Conservation (phyloP, 495 filamentous ascomycete species). For the Diplogelasinospora grovesii region DNA sequence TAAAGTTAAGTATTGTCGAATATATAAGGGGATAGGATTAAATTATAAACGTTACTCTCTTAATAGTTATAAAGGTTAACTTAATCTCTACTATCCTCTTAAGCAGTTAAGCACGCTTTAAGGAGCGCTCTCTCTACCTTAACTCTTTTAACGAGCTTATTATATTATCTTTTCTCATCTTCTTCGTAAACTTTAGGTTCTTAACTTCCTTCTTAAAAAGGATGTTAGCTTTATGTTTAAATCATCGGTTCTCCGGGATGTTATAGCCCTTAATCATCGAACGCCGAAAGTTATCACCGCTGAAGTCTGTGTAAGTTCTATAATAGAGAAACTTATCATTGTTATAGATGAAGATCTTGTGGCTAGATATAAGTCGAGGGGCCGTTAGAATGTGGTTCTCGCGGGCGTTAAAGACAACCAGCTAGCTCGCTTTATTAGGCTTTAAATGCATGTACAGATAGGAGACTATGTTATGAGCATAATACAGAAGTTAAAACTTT, state of each 20-base stretch:
- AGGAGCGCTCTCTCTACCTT: no score
- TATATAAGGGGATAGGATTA: no score
- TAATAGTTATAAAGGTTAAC: no score
- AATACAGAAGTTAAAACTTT: conserved; percentile 54
- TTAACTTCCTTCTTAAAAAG: no score
- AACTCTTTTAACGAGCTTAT: no score
- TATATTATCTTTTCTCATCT: no score
- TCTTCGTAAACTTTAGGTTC: no score
- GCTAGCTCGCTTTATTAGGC: conserved; percentile 36
- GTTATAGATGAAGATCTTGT: conserved; percentile 64
- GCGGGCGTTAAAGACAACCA: conserved; percentile 54
- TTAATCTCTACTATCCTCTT: no score
- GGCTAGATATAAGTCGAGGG: conserved; percentile 37
- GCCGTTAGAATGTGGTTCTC: conserved; percentile 33
- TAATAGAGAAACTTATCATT: conserved; percentile 59
- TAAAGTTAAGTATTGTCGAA: no score
- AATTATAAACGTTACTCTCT: no score
- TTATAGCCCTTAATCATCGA: conserved; percentile 58
- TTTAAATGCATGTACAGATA: conserved; percentile 42
- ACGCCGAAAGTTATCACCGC: conserved; percentile 44
- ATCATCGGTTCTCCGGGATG: conserved; percentile 29
- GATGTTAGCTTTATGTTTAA: conserved; percentile 38
- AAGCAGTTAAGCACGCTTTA: no score
- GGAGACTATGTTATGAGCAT: conserved; percentile 54
- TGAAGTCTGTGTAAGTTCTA: conserved; percentile 51